phyloP scores from a whole-genome alignment of 2,329 filamentous ascomycete species.

The Exophiala xenobiotica region DNA sequence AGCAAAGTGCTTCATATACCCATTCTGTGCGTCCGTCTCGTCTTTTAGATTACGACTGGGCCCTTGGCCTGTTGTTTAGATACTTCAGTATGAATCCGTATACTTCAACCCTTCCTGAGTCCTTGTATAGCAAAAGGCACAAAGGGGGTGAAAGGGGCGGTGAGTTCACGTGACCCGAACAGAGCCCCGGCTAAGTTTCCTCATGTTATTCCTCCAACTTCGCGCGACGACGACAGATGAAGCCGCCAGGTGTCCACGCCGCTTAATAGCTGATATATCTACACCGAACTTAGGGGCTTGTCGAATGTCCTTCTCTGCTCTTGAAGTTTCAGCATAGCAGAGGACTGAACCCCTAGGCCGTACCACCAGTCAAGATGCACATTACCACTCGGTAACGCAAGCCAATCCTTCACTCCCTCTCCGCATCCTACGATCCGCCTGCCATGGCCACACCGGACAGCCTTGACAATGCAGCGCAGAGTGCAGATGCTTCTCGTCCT shows the following conservation, averaged over 20 bases:
- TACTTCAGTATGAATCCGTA: no score
- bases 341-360: background rate
- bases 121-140: no score
- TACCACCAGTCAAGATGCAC: background rate
- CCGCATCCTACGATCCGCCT: background rate
- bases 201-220: background rate
- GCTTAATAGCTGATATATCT: background rate
- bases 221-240: background rate
- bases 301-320: background rate
- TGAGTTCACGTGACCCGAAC: background rate
- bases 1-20: no score
- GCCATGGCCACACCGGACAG: background rate
- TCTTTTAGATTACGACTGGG: no score
- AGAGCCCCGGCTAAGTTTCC: background rate
- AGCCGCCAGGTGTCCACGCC: slow-evolving; percentile 3
- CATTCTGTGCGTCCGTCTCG: no score
- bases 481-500: slow-evolving; percentile 7
- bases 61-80: no score
- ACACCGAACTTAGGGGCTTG: background rate
- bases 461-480: slow-evolving; percentile 3
- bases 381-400: background rate
- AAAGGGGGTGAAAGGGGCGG: background rate
- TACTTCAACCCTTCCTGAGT: no score
- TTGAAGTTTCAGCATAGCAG: background rate
- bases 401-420: background rate